Percentiles rank a stretch among this genome's conserved stretches.
phyloP scores from a whole-genome alignment of 352 stramenopile genomes.

The Phytophthora pluvialis region DNA sequence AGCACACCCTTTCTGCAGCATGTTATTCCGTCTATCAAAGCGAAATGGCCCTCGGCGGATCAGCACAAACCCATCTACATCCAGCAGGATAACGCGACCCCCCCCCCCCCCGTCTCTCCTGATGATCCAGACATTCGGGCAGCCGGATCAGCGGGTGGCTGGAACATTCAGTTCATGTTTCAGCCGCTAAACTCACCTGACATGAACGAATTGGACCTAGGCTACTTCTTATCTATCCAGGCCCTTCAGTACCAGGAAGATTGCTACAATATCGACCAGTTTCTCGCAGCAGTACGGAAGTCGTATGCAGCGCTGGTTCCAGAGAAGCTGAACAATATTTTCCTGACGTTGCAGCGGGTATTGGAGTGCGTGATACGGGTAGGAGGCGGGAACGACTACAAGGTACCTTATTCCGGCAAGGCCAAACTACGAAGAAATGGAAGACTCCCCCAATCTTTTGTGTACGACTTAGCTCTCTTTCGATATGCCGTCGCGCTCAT shows the following conservation, averaged over 20 bases:
- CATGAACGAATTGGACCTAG: background rate
- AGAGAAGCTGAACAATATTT: constrained; percentile 12
- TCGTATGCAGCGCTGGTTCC: background rate
- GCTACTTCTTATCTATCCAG: constrained; percentile 12
- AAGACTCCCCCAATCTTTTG: no score
- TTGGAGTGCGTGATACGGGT: background rate
- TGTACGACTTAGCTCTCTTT: no score
- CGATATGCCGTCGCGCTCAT: no score
- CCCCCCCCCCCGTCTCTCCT: background rate
- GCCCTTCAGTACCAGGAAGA: constrained; percentile 9
- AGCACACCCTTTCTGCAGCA: background rate
- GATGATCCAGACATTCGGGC: background rate
- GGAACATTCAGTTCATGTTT: constrained; percentile 1
- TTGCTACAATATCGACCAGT: constrained; percentile 12
- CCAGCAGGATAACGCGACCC: background rate
- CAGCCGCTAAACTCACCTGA: constrained; percentile 5
- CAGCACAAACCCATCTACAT: background rate
- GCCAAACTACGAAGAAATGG: no score
- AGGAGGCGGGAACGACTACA: no score
- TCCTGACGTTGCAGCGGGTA: constrained; percentile 7
- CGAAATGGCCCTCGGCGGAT: background rate
- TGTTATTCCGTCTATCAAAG: background rate
- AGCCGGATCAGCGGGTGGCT: background rate
- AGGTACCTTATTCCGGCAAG: no score
- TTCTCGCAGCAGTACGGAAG: background rate